A percentile compares a stretch with the other conserved stretches of the same genome.
These are phyloP conservation scores for Pelargonium citronellum DNA, from an alignment of 441 rosid species.

Conservation along the genomic window DNA sequence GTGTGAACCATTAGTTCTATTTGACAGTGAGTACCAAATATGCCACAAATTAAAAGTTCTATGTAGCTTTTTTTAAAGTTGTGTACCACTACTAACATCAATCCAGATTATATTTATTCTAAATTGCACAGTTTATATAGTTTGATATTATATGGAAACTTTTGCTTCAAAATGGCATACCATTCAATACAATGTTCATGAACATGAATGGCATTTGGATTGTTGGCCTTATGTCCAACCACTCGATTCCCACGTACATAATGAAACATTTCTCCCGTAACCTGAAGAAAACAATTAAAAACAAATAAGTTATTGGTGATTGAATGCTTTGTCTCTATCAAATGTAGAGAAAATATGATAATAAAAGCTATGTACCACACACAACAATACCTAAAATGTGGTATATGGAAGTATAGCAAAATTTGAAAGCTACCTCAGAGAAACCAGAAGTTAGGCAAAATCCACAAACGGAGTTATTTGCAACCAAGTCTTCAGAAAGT, in stretches of 20 bases:
- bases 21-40: too few relatives aligned
- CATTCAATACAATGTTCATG: slow-evolving; percentile 68
- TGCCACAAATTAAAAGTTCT: not conserved
- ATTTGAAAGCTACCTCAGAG: slow-evolving; percentile 41
- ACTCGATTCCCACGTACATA: slow-evolving; percentile 45
- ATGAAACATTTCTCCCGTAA: slow-evolving; percentile 69
- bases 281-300: slow-evolving; percentile 32
- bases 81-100: not conserved
- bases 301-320: not conserved
- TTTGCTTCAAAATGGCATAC: slow-evolving; percentile 29
- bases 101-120: not conserved
- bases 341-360: not conserved
- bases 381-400: not conserved
- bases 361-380: not conserved
- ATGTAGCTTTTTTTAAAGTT: too few relatives aligned
- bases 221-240: slow-evolving; percentile 40
- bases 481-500: slow-evolving; percentile 18
- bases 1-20: too few relatives aligned
- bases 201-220: slow-evolving; percentile 53
- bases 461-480: slow-evolving; percentile 39
- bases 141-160: not conserved
- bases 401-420: not conserved
- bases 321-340: not conserved
- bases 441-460: slow-evolving; percentile 62
- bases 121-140: not conserved